These are phyloP conservation scores for Leptographium lundbergii DNA, from an alignment of 2,329 filamentous ascomycete species.

Conservation along the genomic window DNA sequence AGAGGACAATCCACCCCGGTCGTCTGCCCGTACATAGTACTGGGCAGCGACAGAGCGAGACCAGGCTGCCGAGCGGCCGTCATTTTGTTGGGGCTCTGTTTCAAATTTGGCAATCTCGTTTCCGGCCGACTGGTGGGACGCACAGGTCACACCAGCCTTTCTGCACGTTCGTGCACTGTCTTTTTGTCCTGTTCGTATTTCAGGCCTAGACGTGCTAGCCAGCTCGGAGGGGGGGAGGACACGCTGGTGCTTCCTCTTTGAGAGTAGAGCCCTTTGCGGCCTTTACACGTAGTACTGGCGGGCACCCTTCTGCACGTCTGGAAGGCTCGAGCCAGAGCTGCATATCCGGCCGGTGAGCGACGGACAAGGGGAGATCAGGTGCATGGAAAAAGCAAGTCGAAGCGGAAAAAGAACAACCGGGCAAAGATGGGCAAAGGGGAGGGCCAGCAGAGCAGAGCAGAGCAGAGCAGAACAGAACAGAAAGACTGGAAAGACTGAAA, in stretches of 20 bases:
- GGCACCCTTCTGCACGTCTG: background rate
- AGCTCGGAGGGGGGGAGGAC: background rate
- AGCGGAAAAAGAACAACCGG: background rate
- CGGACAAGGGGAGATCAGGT: background rate
- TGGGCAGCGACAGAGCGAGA: too few species aligned
- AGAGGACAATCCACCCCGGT: background rate
- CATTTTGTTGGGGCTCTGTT: background rate
- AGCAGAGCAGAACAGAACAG: background rate
- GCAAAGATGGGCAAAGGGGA: background rate
- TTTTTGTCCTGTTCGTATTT: background rate
- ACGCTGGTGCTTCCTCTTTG: background rate
- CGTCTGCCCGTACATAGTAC: too few species aligned
- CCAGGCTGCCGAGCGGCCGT: background rate
- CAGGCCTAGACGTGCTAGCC: too few species aligned
- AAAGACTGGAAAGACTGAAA: background rate
- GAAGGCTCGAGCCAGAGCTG: background rate
- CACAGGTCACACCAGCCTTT: background rate
- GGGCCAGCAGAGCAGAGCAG: too few species aligned
- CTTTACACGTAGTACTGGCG: background rate
- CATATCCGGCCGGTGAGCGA: background rate
- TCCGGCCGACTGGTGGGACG: background rate
- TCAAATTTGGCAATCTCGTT: constrained; percentile 1
- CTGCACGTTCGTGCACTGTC: background rate
- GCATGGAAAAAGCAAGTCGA: background rate
- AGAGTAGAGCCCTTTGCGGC: background rate